Evolutionary conservation across 352 stramenopile genomes (phyloP), one percentile per base, ranked within the genome.

Genomic region (Phytophthora ohioensis): DNA sequence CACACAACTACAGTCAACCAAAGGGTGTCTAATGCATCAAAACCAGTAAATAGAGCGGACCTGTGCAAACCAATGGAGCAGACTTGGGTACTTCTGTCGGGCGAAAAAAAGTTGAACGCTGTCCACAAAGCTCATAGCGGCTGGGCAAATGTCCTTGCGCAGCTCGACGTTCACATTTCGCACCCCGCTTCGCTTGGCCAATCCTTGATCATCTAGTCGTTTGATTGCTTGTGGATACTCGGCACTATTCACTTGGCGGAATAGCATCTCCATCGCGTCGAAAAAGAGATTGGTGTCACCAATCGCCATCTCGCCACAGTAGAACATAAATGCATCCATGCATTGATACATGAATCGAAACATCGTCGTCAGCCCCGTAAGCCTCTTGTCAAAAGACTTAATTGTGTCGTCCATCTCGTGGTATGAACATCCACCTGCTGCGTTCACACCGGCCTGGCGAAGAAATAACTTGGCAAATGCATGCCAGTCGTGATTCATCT

Each of bases 281-380:
- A 91, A 85, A 70, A 95, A 95, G 8, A 91, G 75, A 70, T 91
- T 95, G 5, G 82, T 77, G 12, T 88, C 75, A 9, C 88, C 88
- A 45, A 92, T 93, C 11, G 88, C 86, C 85, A 95, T 91, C 15
- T 80, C 75, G 12, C 88, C 82, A 54, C 86, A 95, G 49, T 94
- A 64, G 54, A 87, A 93, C 6, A 95, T 67, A 52, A 95, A 91
- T 27, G 76, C 62, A 51, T 95, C 86, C 38, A 93, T 80, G 62
- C 86, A 93, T 59, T 88, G 83, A 55, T 95, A 95, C 86, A 90
- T 92, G 49, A 95, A 92, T 70, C 79, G 83, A 59, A 92, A 91
- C 57, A 92, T 84, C 17, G 88, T 79, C 8, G 66, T 80, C 30
- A 79, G 35, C 30, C 76, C 68, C 21, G 69, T 68, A 17, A 80